Evolutionary conservation across 768 basidiomycete genomes (phyloP).

Genomic region (Auricularia sp.): DNA sequence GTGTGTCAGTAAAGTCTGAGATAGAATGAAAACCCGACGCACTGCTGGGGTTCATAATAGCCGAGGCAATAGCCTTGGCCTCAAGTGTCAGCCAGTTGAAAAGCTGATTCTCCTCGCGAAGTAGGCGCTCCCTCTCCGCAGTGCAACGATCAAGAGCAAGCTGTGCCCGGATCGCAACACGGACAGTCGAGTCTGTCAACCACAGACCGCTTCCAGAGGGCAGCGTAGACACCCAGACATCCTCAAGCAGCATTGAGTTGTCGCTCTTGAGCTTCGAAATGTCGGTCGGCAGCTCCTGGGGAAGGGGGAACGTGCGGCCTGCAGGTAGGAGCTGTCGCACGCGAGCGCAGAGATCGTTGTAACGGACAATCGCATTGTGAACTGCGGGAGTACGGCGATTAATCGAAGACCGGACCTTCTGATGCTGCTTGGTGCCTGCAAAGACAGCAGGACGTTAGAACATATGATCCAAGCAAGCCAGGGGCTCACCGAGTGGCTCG

Average conservation of each 20-base stretch:
- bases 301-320: slow-evolving; percentile 25
- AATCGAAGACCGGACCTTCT: slow-evolving; percentile 24
- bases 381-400: slow-evolving; percentile 22
- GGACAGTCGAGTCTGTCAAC: slow-evolving; percentile 24
- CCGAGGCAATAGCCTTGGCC: background rate
- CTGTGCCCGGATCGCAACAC: slow-evolving; percentile 23
- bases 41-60: background rate
- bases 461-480: slow-evolving; percentile 1
- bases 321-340: slow-evolving; percentile 17
- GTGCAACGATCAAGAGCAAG: slow-evolving; percentile 20
- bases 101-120: slow-evolving; percentile 24
- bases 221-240: slow-evolving; percentile 25
- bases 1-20: too few species aligned
- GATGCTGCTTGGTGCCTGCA: slow-evolving; percentile 23
- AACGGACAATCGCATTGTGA: slow-evolving; percentile 21
- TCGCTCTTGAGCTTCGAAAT: slow-evolving; percentile 11
- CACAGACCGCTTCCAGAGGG: slow-evolving; percentile 17
- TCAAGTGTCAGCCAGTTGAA: slow-evolving; percentile 27
- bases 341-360: slow-evolving; percentile 17
- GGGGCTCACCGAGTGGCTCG: slow-evolving; percentile 11
- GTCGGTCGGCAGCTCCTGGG: slow-evolving; percentile 22
- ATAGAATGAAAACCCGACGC: background rate
- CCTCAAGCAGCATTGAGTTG: slow-evolving; percentile 23
- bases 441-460: too few species aligned
- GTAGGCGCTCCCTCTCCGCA: slow-evolving; percentile 22